Evolutionary conservation across 352 stramenopile species (phyloP).

Genomic region (Phytophthora sp.): DNA sequence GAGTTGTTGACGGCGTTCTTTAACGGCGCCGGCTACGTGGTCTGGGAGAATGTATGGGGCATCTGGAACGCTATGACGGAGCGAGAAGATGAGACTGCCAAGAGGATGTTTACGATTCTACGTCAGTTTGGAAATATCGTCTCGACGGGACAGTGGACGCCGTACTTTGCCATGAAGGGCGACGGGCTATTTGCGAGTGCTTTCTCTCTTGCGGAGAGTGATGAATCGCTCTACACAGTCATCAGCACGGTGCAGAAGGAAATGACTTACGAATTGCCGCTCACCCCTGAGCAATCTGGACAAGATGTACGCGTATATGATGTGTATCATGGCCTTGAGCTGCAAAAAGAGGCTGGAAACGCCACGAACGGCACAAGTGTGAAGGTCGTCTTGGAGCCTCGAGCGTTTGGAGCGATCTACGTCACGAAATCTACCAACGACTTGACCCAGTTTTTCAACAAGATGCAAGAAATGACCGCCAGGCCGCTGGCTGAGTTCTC

Average conservation of each 20-base stretch:
- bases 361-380: slow-evolving; percentile 12
- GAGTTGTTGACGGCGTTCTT: slow-evolving; percentile 83
- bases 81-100: slow-evolving; percentile 67
- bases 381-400: slow-evolving; percentile 55
- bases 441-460: slow-evolving; percentile 47
- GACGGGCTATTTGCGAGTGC: slow-evolving; percentile 53
- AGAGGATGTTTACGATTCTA: slow-evolving; percentile 70
- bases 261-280: slow-evolving; percentile 41
- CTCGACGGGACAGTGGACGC: slow-evolving; percentile 53
- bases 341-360: slow-evolving; percentile 28
- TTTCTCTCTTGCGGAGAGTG: slow-evolving; percentile 42
- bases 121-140: slow-evolving; percentile 60
- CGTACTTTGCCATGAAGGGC: slow-evolving; percentile 52
- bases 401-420: slow-evolving; percentile 69
- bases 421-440: slow-evolving; percentile 31
- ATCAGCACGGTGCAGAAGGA: slow-evolving; percentile 51
- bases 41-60: slow-evolving; percentile 91
- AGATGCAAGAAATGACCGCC: slow-evolving; percentile 58
- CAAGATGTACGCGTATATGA: slow-evolving; percentile 54
- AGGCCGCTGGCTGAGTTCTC: slow-evolving; percentile 57
- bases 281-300: slow-evolving; percentile 31
- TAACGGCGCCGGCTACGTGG: slow-evolving; percentile 86
- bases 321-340: slow-evolving; percentile 62
- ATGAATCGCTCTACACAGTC: slow-evolving; percentile 61
- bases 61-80: slow-evolving; percentile 86